Evolutionary conservation across 1,284 basidiomycete species (phyloP).

Genomic region (Bjerkandera adusta): DNA sequence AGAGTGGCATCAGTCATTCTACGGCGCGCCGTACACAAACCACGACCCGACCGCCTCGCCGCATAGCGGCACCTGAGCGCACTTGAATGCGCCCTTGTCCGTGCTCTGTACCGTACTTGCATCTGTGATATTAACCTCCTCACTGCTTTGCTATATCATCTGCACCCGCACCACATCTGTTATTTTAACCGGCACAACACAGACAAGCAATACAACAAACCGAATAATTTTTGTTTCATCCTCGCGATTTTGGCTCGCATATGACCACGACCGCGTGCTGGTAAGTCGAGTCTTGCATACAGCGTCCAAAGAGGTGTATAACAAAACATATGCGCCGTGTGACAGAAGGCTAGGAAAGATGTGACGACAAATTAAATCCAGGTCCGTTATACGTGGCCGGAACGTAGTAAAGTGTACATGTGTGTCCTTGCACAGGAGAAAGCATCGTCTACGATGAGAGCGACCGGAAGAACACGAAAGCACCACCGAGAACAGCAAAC

Average conservation of each 20-base stretch:
- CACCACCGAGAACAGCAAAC: constrained; percentile 10
- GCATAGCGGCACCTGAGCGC: constrained; percentile 46
- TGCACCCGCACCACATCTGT: constrained; percentile 29
- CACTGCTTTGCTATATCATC: constrained; percentile 18
- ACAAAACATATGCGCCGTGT: too few species aligned
- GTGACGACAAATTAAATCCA: too few species aligned
- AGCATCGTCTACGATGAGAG: constrained; percentile 8
- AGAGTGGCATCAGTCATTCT: constrained; percentile 53
- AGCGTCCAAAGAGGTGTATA: too few species aligned
- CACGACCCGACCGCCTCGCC: constrained; percentile 49
- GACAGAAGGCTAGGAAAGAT: too few species aligned
- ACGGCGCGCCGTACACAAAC: constrained; percentile 43
- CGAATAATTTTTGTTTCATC: too few species aligned
- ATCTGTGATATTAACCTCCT: constrained; percentile 10
- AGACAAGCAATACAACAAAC: constrained; percentile 14
- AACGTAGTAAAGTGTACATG: too few species aligned
- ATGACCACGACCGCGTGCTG: too few species aligned
- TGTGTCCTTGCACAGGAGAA: neutral
- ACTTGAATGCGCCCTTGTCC: too few species aligned
- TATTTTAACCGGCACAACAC: constrained; percentile 27
- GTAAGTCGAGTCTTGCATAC: too few species aligned
- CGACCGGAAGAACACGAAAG: constrained; percentile 7
- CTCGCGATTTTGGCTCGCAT: too few species aligned
- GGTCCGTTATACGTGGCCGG: too few species aligned
- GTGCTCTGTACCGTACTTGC: constrained; percentile 8